Evolutionary conservation across 192 early-diverging fungal genomes (phyloP).

Genomic region (Coemansia javaensis): DNA sequence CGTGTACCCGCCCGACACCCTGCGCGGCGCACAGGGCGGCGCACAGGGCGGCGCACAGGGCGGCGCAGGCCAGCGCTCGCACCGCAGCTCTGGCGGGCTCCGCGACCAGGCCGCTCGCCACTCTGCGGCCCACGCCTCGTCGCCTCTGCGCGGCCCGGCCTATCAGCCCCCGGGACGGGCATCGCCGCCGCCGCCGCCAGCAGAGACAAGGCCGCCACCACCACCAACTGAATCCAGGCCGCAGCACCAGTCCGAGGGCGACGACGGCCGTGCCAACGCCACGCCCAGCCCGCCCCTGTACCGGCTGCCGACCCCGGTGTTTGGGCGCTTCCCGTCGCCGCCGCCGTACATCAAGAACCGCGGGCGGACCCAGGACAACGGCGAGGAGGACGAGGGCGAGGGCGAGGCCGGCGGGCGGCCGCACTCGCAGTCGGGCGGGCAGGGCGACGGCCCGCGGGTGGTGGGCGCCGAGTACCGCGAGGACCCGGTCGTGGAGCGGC

Average conservation of each 20-base stretch:
- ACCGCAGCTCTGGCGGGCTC: slow-evolving; percentile 3
- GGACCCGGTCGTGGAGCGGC: slow-evolving; percentile 35
- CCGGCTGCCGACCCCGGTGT: slow-evolving; percentile 38
- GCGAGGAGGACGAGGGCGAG: background rate
- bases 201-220: background rate
- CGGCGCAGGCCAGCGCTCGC: slow-evolving; percentile 6
- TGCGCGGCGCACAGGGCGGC: slow-evolving; percentile 6
- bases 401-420: slow-evolving; percentile 14
- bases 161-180: slow-evolving; percentile 32
- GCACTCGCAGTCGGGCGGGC: slow-evolving; percentile 38
- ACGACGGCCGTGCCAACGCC: slow-evolving; percentile 5
- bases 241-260: slow-evolving; percentile 5
- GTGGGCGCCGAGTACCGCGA: slow-evolving; percentile 14
- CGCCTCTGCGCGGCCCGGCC: slow-evolving; percentile 27
- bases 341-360: slow-evolving; percentile 50
- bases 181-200: slow-evolving; percentile 11
- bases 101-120: slow-evolving; percentile 9
- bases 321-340: slow-evolving; percentile 49
- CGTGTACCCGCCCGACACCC: slow-evolving; percentile 16
- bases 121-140: slow-evolving; percentile 16
- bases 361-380: slow-evolving; percentile 13
- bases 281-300: slow-evolving; percentile 32
- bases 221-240: background rate
- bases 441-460: slow-evolving; percentile 2
- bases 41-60: slow-evolving; percentile 2